Conservation (phyloP, 2,329 filamentous ascomycete species). For the Tolypocladium album region DNA sequence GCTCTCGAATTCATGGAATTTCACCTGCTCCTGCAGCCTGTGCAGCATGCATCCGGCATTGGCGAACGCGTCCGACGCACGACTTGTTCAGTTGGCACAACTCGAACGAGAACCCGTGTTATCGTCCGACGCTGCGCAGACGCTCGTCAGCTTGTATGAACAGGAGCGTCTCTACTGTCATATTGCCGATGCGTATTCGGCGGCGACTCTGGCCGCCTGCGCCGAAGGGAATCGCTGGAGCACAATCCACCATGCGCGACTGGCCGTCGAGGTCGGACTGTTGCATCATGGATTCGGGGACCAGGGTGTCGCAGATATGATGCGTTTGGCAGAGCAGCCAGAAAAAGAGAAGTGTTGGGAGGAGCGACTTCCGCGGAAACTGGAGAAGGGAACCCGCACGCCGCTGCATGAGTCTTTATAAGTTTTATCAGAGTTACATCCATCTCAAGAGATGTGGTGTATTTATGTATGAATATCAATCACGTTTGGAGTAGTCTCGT, state of each 20-base stretch:
- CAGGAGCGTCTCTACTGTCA: conserved; percentile 27
- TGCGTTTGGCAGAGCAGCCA: not conserved
- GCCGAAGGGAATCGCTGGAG: conserved; percentile 26
- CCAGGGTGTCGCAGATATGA: not conserved
- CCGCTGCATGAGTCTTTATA: not conserved
- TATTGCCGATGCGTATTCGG: conserved; percentile 21
- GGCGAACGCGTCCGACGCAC: conserved; percentile 22
- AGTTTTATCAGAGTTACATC: not conserved
- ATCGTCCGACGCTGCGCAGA: conserved; percentile 25
- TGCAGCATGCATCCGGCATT: conserved; percentile 20
- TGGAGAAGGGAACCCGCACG: not conserved
- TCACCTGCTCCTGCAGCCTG: conserved; percentile 26
- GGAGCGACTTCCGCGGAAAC: not conserved
- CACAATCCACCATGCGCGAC: conserved; percentile 24
- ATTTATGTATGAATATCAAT: not conserved
- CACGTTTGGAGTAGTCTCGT: no score
- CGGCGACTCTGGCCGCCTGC: conserved; percentile 28
- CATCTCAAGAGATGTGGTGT: not conserved
- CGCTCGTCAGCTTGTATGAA: conserved; percentile 26
- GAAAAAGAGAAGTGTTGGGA: conserved; percentile 4
- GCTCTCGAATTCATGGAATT: conserved; percentile 23
- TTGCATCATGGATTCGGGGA: conserved; percentile 3
- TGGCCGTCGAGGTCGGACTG: conserved; percentile 26
- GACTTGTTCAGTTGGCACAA: conserved; percentile 22
- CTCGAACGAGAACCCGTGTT: conserved; percentile 1